A percentile compares a stretch with the other conserved stretches of the same genome.
These are phyloP conservation scores for Comarum palustre DNA, from an alignment of 306 rosid genomes.

Conservation along the genomic window DNA sequence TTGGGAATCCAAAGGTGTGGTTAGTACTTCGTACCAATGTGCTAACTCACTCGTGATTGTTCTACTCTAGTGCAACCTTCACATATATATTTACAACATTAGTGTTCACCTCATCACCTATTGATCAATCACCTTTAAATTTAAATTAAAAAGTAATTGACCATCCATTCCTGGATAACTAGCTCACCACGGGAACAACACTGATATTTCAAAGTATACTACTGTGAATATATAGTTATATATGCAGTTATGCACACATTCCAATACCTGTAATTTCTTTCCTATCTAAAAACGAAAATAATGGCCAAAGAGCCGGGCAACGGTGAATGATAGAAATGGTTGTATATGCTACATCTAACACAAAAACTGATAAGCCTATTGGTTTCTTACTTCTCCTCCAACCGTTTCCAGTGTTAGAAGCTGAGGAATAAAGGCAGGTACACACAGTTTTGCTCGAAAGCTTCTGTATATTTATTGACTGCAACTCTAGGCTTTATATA, in stretches of 20 bases:
- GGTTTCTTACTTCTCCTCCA: conserved; percentile 63
- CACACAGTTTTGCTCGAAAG: no score
- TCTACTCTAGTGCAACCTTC: background rate
- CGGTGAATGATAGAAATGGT: background rate
- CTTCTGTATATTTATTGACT: no score
- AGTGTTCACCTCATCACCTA: no score
- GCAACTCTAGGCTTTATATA: no score
- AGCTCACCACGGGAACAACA: no score
- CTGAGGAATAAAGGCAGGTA: no score
- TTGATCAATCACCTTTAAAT: no score
- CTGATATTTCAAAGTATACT: no score
- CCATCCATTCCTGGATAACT: no score
- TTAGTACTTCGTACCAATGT: background rate
- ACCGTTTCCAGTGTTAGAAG: conserved; percentile 71
- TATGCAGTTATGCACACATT: background rate
- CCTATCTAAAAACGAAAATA: background rate
- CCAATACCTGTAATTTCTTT: background rate
- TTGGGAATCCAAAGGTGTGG: conserved; percentile 1
- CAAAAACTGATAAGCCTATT: background rate
- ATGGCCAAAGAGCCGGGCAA: background rate
- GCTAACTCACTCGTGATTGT: background rate
- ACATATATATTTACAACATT: background rate
- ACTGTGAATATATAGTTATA: background rate
- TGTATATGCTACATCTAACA: background rate
- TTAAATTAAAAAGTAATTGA: no score